These are phyloP conservation scores for Phytophthora boehmeriae DNA, from an alignment of 352 stramenopile genomes.

Conservation along the genomic window DNA sequence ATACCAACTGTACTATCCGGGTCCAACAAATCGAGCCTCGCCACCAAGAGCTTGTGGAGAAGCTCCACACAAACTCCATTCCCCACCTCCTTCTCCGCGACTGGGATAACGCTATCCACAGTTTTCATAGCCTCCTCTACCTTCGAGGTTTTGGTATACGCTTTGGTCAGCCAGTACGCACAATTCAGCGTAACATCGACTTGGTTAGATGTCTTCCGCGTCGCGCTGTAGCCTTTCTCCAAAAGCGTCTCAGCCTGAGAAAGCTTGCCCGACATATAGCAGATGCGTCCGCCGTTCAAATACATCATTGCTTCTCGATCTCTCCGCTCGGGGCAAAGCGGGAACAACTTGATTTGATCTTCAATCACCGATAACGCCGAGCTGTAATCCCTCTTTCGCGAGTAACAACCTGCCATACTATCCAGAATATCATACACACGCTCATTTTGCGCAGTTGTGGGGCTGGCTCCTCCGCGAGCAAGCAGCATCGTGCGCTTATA, in stretches of 20 bases:
- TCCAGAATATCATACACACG: slow-evolving; percentile 68
- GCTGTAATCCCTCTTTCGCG: slow-evolving; percentile 56
- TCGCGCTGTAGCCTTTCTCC: slow-evolving; percentile 40
- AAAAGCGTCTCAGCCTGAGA: slow-evolving; percentile 52
- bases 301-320: slow-evolving; percentile 55
- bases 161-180: slow-evolving; percentile 60
- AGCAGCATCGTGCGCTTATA: slow-evolving; percentile 62
- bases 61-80: slow-evolving; percentile 35
- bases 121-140: slow-evolving; percentile 32
- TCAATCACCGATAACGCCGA: slow-evolving; percentile 59
- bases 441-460: slow-evolving; percentile 43
- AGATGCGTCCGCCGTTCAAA: slow-evolving; percentile 64
- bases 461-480: slow-evolving; percentile 32
- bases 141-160: slow-evolving; percentile 41
- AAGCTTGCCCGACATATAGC: slow-evolving; percentile 57
- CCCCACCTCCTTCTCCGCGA: slow-evolving; percentile 27
- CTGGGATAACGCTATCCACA: slow-evolving; percentile 29
- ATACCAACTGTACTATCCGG: slow-evolving; percentile 13
- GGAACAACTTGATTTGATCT: slow-evolving; percentile 54
- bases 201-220: slow-evolving; percentile 25
- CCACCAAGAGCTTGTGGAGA: slow-evolving; percentile 51
- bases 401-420: slow-evolving; percentile 56
- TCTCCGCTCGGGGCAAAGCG: slow-evolving; percentile 42
- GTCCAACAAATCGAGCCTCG: slow-evolving; percentile 54
- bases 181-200: slow-evolving; percentile 49